These are phyloP conservation scores for Acer saccharum DNA, from an alignment of 345 rosid species.

Conservation along the genomic window DNA sequence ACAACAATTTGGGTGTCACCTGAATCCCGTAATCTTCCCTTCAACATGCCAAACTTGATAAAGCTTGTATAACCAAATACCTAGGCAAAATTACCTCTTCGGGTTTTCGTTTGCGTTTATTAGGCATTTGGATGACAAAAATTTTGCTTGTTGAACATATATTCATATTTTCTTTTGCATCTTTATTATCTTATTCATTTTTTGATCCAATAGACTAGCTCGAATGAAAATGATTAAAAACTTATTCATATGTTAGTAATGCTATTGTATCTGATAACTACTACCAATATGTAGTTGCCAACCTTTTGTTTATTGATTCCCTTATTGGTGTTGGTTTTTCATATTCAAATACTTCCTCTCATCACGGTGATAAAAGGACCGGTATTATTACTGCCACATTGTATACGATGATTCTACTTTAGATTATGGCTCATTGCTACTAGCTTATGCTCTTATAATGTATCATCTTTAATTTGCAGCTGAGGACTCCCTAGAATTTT, in stretches of 20 bases:
- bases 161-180: background rate
- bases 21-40: background rate
- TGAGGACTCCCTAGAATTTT: conserved; percentile 68
- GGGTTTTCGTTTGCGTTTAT: background rate
- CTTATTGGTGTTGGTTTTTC: conserved; percentile 96
- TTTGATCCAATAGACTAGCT: background rate
- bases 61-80: background rate
- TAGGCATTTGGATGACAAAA: background rate
- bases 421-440: background rate
- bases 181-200: background rate
- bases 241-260: background rate
- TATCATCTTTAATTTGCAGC: conserved; percentile 47
- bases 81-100: background rate
- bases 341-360: conserved; percentile 81
- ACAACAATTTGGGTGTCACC: background rate
- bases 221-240: background rate
- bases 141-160: background rate
- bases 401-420: conserved; percentile 9
- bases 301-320: conserved; percentile 81
- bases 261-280: conserved; percentile 9
- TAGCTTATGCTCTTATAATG: conserved; percentile 12
- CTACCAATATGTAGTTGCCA: conserved; percentile 62
- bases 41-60: background rate
- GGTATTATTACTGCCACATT: conserved; percentile 51
- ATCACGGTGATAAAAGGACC: conserved; percentile 58